Evolutionary conservation across 257 asterid species (phyloP), one percentile per base, ranked within the genome.

Genomic region (Solanum virginianum): DNA sequence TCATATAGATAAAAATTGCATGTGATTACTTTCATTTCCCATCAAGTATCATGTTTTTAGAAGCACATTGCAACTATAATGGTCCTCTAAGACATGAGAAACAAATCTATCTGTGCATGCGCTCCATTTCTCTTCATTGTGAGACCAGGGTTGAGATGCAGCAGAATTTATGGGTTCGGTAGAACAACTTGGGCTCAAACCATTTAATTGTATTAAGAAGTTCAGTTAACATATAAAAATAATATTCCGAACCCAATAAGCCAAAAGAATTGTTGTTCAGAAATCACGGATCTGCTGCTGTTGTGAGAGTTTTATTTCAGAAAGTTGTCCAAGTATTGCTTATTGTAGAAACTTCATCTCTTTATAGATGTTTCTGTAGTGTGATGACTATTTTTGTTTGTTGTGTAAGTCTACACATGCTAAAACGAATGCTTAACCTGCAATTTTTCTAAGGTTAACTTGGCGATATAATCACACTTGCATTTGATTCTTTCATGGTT

Each of bases 171-270:
- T 4, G 1, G 15, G 43, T 63, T 63, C 20, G 0, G 18, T 63
- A 63, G 71, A 63, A 12, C 18, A 6, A 63, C 39, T 13, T 63
- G 26, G 71, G 71, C 10, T 24, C 39, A 63, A 63, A 63, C 71
- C 16, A 5, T 63, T 1, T 63, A 26, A 36, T 24, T 13, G 71
- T 26, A 13, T 63, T 63, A 26, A 26, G 41, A 24, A 63, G 13
- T 26, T 26, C 0, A 63, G 18, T 26, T 24, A 0, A 62, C 0
- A 22, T 62, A 0, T 24, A 62, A 5, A 12, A 0, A 62, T 11
- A 24, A 62, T 12, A 63, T 63, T 26, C 68, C 4, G 0, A 60
- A 60, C 70, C 41, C 17, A 63, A 10, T 63, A 24, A 6, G 71
- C 71, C 6, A 63, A 24, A 63, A 24, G 39, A 20, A 10, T 18